Base-by-base conservation (phyloP, 2,329 filamentous ascomycete genomes). In the Aspergillus felis region DNA sequence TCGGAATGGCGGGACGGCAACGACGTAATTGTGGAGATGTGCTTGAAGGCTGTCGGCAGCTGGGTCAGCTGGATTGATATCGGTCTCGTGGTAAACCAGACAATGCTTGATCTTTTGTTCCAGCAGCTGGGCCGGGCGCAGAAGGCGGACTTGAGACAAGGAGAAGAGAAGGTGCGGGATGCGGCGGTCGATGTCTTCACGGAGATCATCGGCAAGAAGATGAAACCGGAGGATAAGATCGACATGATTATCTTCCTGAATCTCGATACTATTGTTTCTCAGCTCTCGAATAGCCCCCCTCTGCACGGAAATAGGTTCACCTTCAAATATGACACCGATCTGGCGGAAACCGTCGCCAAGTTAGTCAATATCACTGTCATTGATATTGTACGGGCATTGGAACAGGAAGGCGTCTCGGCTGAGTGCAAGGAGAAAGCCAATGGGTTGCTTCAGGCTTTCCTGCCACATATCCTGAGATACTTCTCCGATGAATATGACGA, bases 21-120 rank as follows among this genome's bases (percentile, higher is more conserved):
- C 64, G 87, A 92, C 68, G 73, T 78, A 46, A 83, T 97, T 57
- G 83, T 96, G 47, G 92, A 97, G 73, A 87, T 95, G 82, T 92
- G 90, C 66, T 82, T 99, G 54, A 91, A 89, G 75, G 89, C 92
- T n/a, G 86, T 99, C 63, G 92, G 91, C 41, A 94, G 93, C 73
- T 99, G 94, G 93, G 92, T 96, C 59, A 95, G 92, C 82, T 99
- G 94, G 94, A 96, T 95, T 69, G 94, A 97, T 71, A 97, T 99
- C 67, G 90, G 89, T 52, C 81, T 99, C 57, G 87, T 99, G 48
- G 91, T 99, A 67, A 96, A 95, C 74, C 86, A 92, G 71, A 85
- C 88, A 54, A 94, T 96, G 83, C 85, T 97, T 68, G 87, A 84
- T 70, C 83, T 92, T 51, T 82, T 99, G 58, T 88, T 97, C 68